Base-by-base conservation (phyloP, 78 protist genomes). In the Cavenderia fasciculata region DNA sequence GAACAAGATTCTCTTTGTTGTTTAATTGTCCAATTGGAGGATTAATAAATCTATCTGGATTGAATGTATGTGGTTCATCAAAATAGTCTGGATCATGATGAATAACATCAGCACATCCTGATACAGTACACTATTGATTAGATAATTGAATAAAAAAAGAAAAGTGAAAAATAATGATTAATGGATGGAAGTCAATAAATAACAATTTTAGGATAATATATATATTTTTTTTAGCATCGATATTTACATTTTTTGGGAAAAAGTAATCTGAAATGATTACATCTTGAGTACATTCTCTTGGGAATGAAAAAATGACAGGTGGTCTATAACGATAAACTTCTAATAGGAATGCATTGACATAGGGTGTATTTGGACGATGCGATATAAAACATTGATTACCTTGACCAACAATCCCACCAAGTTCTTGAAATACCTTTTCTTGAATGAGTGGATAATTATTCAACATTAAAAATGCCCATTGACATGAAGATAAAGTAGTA, bases 381-480 rank as follows among this genome's bases (percentile, higher is more conserved):
- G 47, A 57, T 23, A 2, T 6, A 19, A 59, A 44, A 29, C 21
- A n/a, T 46, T 11, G 16, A 65, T 47, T 38, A 19, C 70, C 87
- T 40, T 44, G 34, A 27, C 87, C 87, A 46, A 65, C 46, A 11
- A 34, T 56, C 29, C 34, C 31, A 2, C 23, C 16, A 14, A 82
- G 10, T 40, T 82, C 90, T n/a, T 68, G 6, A 44, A 68, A 68
- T 18, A 61, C 76, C 31, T 44, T 82, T 44, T 68, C 44, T 68
- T 82, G 90, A 12, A 41, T 23, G 0, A 68, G 29, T 82, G 65
- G 90, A 40, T 82, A 12, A 56, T 56, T 7, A 12, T 56, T 56
- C 10, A 19, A 25, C 23, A 23, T 25, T 44, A 74, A 25, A 4
- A 74, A 7, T 23, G 38, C 29, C 59, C n/a, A 56, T 16, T 57